Evolutionary conservation across 495 filamentous ascomycete genomes (phyloP).

Genomic region (Trichoderma asperelloides): DNA sequence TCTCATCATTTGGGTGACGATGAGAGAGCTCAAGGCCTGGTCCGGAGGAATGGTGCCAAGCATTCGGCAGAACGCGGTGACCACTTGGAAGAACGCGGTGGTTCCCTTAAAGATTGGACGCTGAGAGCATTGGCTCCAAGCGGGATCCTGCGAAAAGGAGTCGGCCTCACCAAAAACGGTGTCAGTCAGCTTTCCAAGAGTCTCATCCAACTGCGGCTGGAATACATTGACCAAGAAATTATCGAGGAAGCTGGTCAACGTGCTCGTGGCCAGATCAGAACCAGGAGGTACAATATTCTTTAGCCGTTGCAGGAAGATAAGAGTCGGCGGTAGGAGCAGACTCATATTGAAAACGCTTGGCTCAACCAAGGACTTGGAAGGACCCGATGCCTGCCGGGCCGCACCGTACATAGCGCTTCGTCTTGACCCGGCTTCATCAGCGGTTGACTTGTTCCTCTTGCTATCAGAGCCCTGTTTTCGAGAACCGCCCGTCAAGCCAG

Average conservation of each 20-base stretch:
- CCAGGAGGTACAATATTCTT: slow-evolving; percentile 83
- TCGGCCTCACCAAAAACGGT: slow-evolving; percentile 74
- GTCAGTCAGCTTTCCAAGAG: slow-evolving; percentile 77
- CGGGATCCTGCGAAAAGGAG: slow-evolving; percentile 77
- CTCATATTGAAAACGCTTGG: slow-evolving; percentile 98
- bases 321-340: slow-evolving; percentile 81
- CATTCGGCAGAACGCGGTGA: slow-evolving; percentile 89
- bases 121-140: slow-evolving; percentile 68
- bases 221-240: slow-evolving; percentile 98
- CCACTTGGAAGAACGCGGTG: slow-evolving; percentile 72
- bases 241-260: slow-evolving; percentile 89
- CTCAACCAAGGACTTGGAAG: slow-evolving; percentile 61
- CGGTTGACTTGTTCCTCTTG: slow-evolving; percentile 32
- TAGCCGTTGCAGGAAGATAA: slow-evolving; percentile 82
- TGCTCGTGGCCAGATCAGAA: slow-evolving; percentile 76
- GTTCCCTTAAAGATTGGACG: slow-evolving; percentile 92
- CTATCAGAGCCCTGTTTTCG: slow-evolving; percentile 44
- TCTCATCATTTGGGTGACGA: slow-evolving; percentile 79
- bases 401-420: slow-evolving; percentile 28
- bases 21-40: slow-evolving; percentile 83
- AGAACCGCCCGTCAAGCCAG: slow-evolving; percentile 78
- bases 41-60: slow-evolving; percentile 92
- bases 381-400: slow-evolving; percentile 48
- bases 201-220: slow-evolving; percentile 92
- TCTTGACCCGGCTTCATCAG: slow-evolving; percentile 21